These are phyloP conservation scores for Plasmodium blacklocki DNA, from an alignment of 169 alveolate genomes.

Conservation along the genomic window DNA sequence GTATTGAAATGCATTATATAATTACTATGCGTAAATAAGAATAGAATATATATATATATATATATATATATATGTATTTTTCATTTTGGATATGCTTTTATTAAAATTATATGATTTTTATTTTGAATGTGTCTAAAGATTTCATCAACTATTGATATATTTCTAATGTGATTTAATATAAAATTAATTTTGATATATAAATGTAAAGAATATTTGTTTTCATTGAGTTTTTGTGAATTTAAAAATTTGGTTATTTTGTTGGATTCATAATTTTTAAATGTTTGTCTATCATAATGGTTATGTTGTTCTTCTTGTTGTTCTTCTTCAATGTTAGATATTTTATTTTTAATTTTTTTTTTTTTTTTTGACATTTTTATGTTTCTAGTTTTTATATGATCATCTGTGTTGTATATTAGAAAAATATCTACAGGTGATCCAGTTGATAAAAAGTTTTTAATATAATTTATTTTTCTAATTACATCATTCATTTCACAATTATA, in stretches of 20 bases:
- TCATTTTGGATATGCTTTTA: constrained; percentile 49
- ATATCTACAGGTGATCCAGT: constrained; percentile 64
- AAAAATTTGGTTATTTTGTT: constrained; percentile 8
- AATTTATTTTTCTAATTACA: constrained; percentile 39
- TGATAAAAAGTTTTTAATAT: constrained; percentile 43
- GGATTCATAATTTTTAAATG: background rate
- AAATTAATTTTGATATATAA: constrained; percentile 26
- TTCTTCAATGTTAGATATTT: background rate
- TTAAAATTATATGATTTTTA: constrained; percentile 25
- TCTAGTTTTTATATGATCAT: background rate
- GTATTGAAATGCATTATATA: no score
- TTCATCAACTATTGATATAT: constrained; percentile 43
- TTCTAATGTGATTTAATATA: constrained; percentile 30
- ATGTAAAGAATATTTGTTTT: constrained; percentile 36
- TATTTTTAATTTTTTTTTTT: background rate
- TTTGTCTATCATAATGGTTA: background rate
- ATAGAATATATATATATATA: background rate
- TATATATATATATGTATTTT: background rate
- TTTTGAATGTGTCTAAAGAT: constrained; percentile 55
- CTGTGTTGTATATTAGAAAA: constrained; percentile 29
- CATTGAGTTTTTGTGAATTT: constrained; percentile 9
- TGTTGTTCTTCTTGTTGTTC: background rate
- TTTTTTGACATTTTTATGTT: background rate
- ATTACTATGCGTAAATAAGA: no score
- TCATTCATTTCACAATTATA: constrained; percentile 67